Evolutionary conservation across 2,329 filamentous ascomycete species (phyloP), one percentile per base, ranked within the genome.

Genomic region (Alternaria sp.): DNA sequence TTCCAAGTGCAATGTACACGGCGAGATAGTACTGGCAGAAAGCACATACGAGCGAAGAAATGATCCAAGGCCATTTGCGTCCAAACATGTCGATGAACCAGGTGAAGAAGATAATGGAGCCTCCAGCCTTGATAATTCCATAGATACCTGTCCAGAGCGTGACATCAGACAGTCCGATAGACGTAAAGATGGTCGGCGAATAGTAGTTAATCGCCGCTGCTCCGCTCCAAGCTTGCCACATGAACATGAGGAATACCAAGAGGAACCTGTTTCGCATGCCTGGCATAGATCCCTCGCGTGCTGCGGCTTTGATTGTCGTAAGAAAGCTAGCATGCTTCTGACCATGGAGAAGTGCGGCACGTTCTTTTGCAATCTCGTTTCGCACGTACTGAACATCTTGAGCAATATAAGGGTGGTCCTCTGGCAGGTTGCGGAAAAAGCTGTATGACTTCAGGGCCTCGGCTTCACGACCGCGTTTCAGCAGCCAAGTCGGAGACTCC

Each of bases 401-500:
- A 1, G 65, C 62, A 20, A 87, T 77, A 57, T 81, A 81, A 10
- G 71, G 72, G 53, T 82, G 78, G 48, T 79, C 71, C 28, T 73
- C 67, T 3, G 78, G 80, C 3, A 87, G 72, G n/a, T 81, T 79
- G 8, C 85, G 80, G 40, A 87, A 69, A 30, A 74, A 77, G 14
- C 76, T 76, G 50, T 84, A 77, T 0, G 75, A 78, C 56, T 76
- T 76, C 54, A 74, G 68, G 3, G 81, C 81, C 52, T 83, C 70
- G 25, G 78, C 80, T 12, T 74, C 74, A 50, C 67, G 66, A 28
- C 74, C 72, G 10, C 69, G 65, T 54, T 72, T 73, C 20, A 74
- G 59, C 1, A 75, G 53, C 74, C 74, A 77, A 3, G 72, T 70
- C 8, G 78, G 77, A 5, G 71, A 74, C 49, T 80, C 78, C 12